Percentiles rank a stretch among this genome's conserved stretches.
phyloP scores from a whole-genome alignment of 768 basidiomycete species.

The Cyathus striatus region DNA sequence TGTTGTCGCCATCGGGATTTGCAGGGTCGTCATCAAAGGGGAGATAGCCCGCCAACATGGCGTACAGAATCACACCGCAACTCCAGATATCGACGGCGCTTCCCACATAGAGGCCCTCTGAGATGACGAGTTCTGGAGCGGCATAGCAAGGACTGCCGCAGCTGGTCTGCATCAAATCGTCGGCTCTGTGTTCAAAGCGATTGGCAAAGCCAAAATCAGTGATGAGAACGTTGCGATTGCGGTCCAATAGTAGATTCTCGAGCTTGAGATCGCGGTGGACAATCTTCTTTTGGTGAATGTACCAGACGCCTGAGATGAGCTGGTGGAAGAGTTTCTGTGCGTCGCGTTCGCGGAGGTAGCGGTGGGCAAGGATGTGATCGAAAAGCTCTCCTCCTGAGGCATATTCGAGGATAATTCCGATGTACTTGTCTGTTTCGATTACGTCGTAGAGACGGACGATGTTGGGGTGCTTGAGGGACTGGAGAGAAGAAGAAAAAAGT shows the following conservation, averaged over 20 bases:
- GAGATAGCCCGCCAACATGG: constrained; percentile 96
- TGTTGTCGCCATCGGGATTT: constrained; percentile 99
- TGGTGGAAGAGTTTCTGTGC: constrained; percentile 96
- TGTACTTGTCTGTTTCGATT: constrained; percentile 99
- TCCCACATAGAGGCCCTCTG: constrained; percentile 94
- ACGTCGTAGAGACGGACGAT: constrained; percentile 98
- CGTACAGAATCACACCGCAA: constrained; percentile 93
- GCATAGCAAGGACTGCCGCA: constrained; percentile 98
- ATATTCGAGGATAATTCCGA: constrained; percentile 98
- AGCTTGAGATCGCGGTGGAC: constrained; percentile 99
- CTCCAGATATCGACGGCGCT: constrained; percentile 98
- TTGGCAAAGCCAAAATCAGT: constrained; percentile 99
- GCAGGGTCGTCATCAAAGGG: constrained; percentile 99
- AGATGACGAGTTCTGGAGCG: constrained; percentile 96
- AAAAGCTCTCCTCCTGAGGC: constrained; percentile 98
- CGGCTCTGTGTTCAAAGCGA: constrained; percentile 85
- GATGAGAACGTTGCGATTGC: constrained; percentile 97
- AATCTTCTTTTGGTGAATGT: constrained; percentile 98
- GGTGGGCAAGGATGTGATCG: constrained; percentile 97
- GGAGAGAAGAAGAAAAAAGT: constrained; percentile 9
- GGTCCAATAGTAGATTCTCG: constrained; percentile 95
- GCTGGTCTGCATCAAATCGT: constrained; percentile 98
- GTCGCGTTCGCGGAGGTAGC: constrained; percentile 91
- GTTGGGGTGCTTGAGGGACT: constrained; percentile 96
- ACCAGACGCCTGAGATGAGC: constrained; percentile 97